Base-by-base conservation (phyloP, 768 basidiomycete genomes). In the Rhizopogon roseolus region DNA sequence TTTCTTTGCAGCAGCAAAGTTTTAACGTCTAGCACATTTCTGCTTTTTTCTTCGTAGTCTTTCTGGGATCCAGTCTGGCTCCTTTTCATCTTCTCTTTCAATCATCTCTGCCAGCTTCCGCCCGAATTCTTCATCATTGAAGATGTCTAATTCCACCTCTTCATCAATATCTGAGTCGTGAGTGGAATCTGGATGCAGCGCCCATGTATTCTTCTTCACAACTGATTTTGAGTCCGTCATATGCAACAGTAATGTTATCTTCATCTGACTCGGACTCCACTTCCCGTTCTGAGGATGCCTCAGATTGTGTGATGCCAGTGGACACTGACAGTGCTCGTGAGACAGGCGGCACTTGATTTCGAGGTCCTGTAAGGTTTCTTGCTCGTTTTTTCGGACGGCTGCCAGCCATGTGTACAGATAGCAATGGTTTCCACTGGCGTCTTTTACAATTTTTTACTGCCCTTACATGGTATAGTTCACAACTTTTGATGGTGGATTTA, bases 51-150 rank as follows among this genome's bases (percentile, higher is more conserved):
- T 53, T 44, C 16, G 17, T 42, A 53, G 27, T 34, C 40, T 44
- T 14, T 53, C 52, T 53, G 43, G 52, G 19, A 53, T 53, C 52
- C 43, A 53, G 9, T 53, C 29, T 0, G 29, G n/a, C 36, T 53
- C 42, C 52, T 53, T 53, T 25, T 32, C 42, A 6, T 53, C 52
- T 34, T 53, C 52, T 37, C 36, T 53, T 32, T 43, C 28, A 29
- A 44, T 32, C 52, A 53, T 53, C 29, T 53, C 32, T 38, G 36
- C 43, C 22, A 53, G 52, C 22, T 45, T 53, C 28, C 16, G 16
- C 14, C 42, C 43, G 27, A 53, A 53, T 38, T 53, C 42, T 36
- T 45, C 41, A 45, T 53, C 52, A 9, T 46, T 41, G 41, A 53
- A 53, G 16, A 53, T 53, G 27, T 36, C 52, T 16, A 43, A 46